phyloP scores from a whole-genome alignment of 2,329 filamentous ascomycete species.

The Epichloe coenophiala region DNA sequence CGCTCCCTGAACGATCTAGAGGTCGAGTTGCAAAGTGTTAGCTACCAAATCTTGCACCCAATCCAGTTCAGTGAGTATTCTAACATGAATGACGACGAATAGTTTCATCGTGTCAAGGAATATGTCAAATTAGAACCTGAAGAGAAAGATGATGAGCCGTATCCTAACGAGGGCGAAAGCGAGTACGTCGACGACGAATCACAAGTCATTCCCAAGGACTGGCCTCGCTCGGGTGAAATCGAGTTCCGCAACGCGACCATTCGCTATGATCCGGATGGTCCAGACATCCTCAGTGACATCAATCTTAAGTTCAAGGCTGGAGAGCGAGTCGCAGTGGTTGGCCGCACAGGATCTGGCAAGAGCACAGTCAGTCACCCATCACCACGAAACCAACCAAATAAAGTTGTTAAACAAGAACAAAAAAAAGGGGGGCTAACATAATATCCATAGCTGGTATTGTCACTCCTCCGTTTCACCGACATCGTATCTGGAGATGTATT shows the following conservation, averaged over 20 bases:
- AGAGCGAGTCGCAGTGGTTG: constrained; percentile 66
- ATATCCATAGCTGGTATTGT: constrained; percentile 30
- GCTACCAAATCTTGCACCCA: too few relatives aligned
- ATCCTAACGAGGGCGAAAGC: constrained; percentile 23
- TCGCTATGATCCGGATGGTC: constrained; percentile 30
- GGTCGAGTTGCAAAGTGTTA: constrained; percentile 40
- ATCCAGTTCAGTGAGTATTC: too few relatives aligned
- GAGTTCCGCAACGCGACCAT: constrained; percentile 39
- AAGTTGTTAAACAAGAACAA: background rate
- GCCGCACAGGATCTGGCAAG: constrained; percentile 72
- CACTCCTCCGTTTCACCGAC: constrained; percentile 39
- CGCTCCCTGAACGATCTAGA: constrained; percentile 42
- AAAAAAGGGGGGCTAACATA: background rate
- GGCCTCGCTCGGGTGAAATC: constrained; percentile 33
- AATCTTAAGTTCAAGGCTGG: constrained; percentile 46
- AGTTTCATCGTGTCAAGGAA: constrained; percentile 37
- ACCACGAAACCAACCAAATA: background rate
- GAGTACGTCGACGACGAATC: constrained; percentile 26
- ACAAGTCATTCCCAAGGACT: constrained; percentile 26
- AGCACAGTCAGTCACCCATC: constrained; percentile 46
- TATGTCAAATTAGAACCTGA: constrained; percentile 33
- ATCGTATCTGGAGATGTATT: constrained; percentile 37
- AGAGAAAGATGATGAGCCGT: constrained; percentile 27
- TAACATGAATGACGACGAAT: too few relatives aligned
- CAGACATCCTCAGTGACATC: constrained; percentile 35